Evolutionary conservation across 768 basidiomycete genomes (phyloP).

Genomic region (Lentinula guzmanii): DNA sequence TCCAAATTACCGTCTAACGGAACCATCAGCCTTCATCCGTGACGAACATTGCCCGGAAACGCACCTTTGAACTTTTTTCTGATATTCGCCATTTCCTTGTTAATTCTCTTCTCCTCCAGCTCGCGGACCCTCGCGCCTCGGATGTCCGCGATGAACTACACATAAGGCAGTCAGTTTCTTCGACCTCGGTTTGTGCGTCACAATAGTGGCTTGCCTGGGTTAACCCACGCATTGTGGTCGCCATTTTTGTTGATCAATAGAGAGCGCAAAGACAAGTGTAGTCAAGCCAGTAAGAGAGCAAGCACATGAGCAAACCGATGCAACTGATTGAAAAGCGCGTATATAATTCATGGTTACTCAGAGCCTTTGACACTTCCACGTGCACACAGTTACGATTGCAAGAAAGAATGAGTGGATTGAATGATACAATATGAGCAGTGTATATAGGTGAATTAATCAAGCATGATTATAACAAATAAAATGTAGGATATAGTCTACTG

Average conservation of each 20-base stretch:
- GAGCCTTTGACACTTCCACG: neutral
- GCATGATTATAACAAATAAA: neutral
- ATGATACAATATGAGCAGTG: neutral
- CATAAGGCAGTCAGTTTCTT: slow-evolving; percentile 8
- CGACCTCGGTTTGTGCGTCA: neutral
- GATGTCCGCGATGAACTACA: slow-evolving; percentile 96
- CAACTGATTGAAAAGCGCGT: neutral
- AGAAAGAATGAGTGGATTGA: neutral
- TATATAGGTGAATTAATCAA: neutral
- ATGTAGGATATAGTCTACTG: slow-evolving; percentile 8
- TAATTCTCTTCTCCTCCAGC: slow-evolving; percentile 96
- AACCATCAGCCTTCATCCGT: neutral
- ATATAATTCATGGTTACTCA: neutral
- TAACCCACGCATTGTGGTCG: slow-evolving; percentile 85
- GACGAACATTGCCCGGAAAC: slow-evolving; percentile 1
- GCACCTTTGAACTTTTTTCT: slow-evolving; percentile 97
- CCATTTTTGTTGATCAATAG: slow-evolving; percentile 46
- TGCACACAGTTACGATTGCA: neutral
- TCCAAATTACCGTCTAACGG: slow-evolving; percentile 74
- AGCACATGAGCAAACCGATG: neutral
- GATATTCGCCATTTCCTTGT: slow-evolving; percentile 99
- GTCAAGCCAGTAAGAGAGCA: neutral
- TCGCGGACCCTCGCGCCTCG: slow-evolving; percentile 95
- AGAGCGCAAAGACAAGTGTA: too few species aligned
- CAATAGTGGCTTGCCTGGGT: slow-evolving; percentile 53